Base-by-base conservation (phyloP, 441 rosid genomes). In the Viola pubescens region DNA sequence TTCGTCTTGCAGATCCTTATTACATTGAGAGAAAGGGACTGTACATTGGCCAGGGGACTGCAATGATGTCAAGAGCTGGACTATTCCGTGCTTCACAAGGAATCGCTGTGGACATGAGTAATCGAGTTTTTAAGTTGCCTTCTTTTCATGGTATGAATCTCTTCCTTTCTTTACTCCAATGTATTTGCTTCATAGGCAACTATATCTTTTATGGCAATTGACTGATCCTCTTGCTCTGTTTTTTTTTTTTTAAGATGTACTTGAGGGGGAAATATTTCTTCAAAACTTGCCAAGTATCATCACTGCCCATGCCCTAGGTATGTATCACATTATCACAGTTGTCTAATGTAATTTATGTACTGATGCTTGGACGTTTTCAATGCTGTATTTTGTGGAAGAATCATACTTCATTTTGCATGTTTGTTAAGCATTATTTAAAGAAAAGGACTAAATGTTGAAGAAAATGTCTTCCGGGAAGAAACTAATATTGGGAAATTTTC, bases 231-330 rank as follows among this genome's bases (percentile, higher is more conserved):
- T 4, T 38, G 45, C 51, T 60, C 60, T 5, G 1, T 16, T 34
- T 47, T 66, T 68, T 55, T 47, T 41, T 40, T 61, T 57, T 6
- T 14, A 78, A 92, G 97, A 89, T 78, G 90, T 89, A 70, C 96
- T 92, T 11, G 88, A 86, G 71, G 97, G 97, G 61, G 90, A 92
- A 68, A 82, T 92, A 74, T 92, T 92, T 84, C 96, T 92, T 68
- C 98, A 89, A 61, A 92, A 89, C 81, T 70, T 89, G 76, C 97
- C 98, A 58, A 92, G 98, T 64, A 84, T 92, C 51, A 70, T 87
- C 66, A 70, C 84, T 55, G 91, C 92, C 72, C 97, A 92, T 71
- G 94, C 87, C 61, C 75, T 92, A 69, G 98, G 98, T 89, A 82
- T 66, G 67, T 59, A 44, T 48, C 26, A 16, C 34, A 7, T 8